phyloP scores from a whole-genome alignment of 2,329 filamentous ascomycete species.

The Colletotrichum euphorbiae region DNA sequence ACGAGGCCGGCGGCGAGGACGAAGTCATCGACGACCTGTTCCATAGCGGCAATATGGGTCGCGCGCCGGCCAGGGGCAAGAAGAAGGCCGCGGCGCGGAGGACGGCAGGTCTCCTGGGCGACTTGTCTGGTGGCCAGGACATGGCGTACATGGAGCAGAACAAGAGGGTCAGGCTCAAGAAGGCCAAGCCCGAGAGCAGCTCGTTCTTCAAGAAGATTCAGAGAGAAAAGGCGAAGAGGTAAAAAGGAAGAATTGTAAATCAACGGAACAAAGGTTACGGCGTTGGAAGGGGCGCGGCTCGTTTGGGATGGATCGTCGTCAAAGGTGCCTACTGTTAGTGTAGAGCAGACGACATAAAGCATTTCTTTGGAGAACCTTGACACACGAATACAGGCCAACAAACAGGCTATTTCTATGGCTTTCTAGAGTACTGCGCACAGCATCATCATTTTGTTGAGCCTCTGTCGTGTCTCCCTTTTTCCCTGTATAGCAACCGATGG shows the following conservation, averaged over 20 bases:
- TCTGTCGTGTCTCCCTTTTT: too few species aligned
- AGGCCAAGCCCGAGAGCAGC: constrained; percentile 72
- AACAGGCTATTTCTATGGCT: too few species aligned
- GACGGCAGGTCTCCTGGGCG: constrained; percentile 86
- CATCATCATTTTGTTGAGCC: too few species aligned
- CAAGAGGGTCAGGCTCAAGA: constrained; percentile 73
- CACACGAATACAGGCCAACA: too few species aligned
- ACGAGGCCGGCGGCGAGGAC: constrained; percentile 77
- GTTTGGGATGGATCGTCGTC: neutral
- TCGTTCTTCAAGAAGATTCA: constrained; percentile 75
- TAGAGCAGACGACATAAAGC: neutral
- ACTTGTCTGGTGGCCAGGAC: constrained; percentile 90
- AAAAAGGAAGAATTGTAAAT: neutral
- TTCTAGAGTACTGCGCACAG: too few species aligned
- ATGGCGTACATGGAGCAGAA: constrained; percentile 97
- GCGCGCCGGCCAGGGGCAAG: constrained; percentile 53
- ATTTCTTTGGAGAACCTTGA: too few species aligned
- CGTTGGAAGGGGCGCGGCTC: constrained; percentile 19
- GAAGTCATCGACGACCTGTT: constrained; percentile 77
- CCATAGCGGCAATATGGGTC: constrained; percentile 56
- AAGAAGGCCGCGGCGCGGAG: constrained; percentile 73
- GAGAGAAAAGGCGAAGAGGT: constrained; percentile 61
- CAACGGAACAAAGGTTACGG: constrained; percentile 5
- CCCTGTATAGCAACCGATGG: too few species aligned
- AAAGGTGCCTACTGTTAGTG: neutral